Evolutionary conservation across 768 basidiomycete genomes (phyloP).

Genomic region (Podaxis rugospora): DNA sequence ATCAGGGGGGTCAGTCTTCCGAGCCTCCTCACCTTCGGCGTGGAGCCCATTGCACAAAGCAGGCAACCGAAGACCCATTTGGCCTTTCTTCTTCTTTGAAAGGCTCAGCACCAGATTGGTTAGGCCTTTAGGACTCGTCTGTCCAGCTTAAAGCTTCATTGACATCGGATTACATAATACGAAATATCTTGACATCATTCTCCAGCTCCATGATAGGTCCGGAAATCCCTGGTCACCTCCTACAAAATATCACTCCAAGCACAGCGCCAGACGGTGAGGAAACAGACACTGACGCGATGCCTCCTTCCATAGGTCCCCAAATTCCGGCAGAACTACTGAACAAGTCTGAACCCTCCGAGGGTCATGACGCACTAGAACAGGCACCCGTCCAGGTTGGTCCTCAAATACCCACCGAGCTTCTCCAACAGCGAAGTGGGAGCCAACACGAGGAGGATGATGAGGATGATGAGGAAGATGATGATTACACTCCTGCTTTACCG

Average conservation of each 20-base stretch:
- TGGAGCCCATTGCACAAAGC: no score
- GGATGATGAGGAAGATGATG: conserved; percentile 10
- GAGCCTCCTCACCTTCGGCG: no score
- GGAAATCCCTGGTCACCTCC: conserved; percentile 14
- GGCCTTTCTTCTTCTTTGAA: background rate
- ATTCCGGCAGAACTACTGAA: conserved; percentile 1
- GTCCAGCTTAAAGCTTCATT: background rate
- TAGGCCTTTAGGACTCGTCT: background rate
- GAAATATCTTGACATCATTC: background rate
- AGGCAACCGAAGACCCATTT: no score
- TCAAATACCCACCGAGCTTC: background rate
- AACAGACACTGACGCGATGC: background rate
- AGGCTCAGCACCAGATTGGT: background rate
- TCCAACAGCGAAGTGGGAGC: background rate
- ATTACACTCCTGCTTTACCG: conserved; percentile 1
- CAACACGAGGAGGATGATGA: background rate
- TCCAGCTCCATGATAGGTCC: conserved; percentile 11
- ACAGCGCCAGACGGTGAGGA: background rate
- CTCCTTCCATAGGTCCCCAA: conserved; percentile 9
- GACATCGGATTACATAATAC: background rate
- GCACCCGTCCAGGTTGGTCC: background rate
- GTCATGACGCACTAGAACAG: background rate
- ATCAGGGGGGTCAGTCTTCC: no score
- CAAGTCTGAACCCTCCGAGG: background rate
- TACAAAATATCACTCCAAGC: background rate